Percentiles rank a stretch among this genome's conserved stretches.
Evolutionary conservation across 257 asterid genomes (phyloP).

Genomic region (Thymus quinquecostatus): DNA sequence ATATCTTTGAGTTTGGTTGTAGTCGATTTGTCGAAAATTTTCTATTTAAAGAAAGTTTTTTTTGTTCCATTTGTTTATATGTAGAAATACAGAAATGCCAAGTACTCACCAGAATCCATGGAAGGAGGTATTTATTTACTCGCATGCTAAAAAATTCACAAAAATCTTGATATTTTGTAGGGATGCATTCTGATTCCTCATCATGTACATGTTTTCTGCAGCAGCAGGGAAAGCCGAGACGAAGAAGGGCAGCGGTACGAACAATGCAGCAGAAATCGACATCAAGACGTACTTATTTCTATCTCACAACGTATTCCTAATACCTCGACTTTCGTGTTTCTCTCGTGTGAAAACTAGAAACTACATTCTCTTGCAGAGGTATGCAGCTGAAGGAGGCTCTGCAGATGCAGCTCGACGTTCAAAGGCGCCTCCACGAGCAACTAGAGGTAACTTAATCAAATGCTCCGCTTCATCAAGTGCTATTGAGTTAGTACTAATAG

Average conservation of each 20-base stretch:
- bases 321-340: conserved; percentile 5
- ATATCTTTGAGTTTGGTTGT: conserved; percentile 3
- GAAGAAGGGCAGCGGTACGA: conserved; percentile 37
- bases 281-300: conserved; percentile 43
- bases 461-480: no score
- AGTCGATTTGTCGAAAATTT: not conserved
- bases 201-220: conserved; percentile 3
- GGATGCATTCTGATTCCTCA: conserved; percentile 9
- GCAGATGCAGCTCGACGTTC: conserved; percentile 54
- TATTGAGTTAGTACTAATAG: no score
- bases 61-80: not conserved
- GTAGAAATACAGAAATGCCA: conserved; percentile 86
- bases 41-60: not conserved
- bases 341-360: not conserved
- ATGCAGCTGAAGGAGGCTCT: conserved; percentile 36
- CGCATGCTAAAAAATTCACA: not conserved
- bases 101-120: conserved; percentile 58
- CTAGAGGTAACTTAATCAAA: conserved; percentile 53
- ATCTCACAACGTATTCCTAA: not conserved
- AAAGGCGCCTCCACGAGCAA: conserved; percentile 84
- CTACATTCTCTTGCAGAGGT: conserved; percentile 48
- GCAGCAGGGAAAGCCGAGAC: conserved; percentile 58
- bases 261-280: conserved; percentile 45
- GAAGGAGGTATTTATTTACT: conserved; percentile 57
- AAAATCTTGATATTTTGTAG: not conserved